Base-by-base conservation (phyloP, 352 stramenopile species). In the Phytophthora foliorum region DNA sequence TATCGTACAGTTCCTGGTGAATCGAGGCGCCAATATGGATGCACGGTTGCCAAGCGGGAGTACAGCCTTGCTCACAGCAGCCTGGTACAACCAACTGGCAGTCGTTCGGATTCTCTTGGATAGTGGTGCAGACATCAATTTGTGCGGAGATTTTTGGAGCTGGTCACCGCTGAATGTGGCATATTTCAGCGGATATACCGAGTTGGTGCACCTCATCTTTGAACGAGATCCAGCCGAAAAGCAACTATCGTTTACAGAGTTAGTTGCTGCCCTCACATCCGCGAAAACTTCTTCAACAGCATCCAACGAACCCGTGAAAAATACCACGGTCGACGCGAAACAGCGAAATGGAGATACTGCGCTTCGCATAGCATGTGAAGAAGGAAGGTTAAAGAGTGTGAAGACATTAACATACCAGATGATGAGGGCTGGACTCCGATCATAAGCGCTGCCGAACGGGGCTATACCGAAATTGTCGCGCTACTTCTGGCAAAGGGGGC, bases 171-270 rank as follows among this genome's bases (percentile, higher is more conserved):
- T 62, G 10, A 14, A 29, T 17, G 29, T 29, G 3, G 50, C 50
- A 17, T 32, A 13, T 14, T 57, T 57, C 25, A 57, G 36, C 34
- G 60, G 50, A 9, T 67, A 42, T 38, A n/a, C 13, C 9, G 60
- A 51, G 24, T 24, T 68, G 3, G 59, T 61, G 8, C 59, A 67
- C 29, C 60, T 68, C 6, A 62, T 68, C 4, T 68, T 55, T 21
- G 60, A 67, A 19, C n/a, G 50, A 27, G 21, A 32, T 4, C 5
- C 16, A 24, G 41, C 38, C 8, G 38, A 45, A 8, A n/a, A 45
- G 38, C 11, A 45, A 21, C 7, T 22, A 21, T 46, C 39, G 10
- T 46, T 46, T 22, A 3, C 17, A 22, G 39, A 46, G 3, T 6
- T 46, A 0, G 39, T 46, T 46, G 6, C 3, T 25, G 39, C 39